Evolutionary conservation across 139 green algal genomes (phyloP).

Genomic region (Spirogloea muscicola): DNA sequence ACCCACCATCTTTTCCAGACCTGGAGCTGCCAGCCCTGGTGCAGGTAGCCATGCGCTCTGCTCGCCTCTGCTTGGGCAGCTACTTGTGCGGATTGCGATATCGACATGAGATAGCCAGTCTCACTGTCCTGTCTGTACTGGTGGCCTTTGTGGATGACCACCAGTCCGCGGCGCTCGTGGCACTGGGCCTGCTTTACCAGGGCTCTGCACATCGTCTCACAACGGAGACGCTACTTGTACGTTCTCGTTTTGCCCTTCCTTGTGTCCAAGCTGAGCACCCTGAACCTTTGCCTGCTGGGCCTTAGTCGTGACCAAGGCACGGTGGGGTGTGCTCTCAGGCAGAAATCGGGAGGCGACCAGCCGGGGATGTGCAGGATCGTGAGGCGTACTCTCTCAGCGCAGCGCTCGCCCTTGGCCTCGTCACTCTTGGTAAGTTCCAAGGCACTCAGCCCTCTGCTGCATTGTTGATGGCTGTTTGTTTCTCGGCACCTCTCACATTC

Average conservation of each 20-base stretch:
- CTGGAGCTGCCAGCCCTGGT: slow-evolving; percentile 85
- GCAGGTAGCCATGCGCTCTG: slow-evolving; percentile 41
- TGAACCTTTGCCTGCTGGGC: too few relatives aligned
- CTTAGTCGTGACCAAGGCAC: too few relatives aligned
- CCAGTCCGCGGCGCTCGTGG: slow-evolving; percentile 67
- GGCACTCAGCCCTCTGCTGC: background rate
- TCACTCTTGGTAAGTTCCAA: slow-evolving; percentile 64
- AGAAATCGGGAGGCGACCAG: slow-evolving; percentile 74
- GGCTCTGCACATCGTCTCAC: slow-evolving; percentile 80
- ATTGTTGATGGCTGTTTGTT: background rate
- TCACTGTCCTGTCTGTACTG: background rate
- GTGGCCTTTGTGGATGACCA: background rate
- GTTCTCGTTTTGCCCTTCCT: too few relatives aligned
- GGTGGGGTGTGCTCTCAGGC: too few relatives aligned
- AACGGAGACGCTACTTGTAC: slow-evolving; percentile 73
- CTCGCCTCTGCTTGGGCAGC: background rate
- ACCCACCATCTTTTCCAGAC: slow-evolving; percentile 81
- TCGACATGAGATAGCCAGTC: background rate
- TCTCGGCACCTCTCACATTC: background rate
- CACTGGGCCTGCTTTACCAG: slow-evolving; percentile 83
- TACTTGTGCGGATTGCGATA: background rate
- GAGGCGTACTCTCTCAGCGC: slow-evolving; percentile 87
- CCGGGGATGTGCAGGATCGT: slow-evolving; percentile 60
- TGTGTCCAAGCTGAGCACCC: too few relatives aligned
- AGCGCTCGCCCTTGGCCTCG: slow-evolving; percentile 83